Percentiles rank a stretch among this genome's conserved stretches.
Conservation (phyloP, 805 yeast species). For the Wilhelminamyces savonicus region DNA sequence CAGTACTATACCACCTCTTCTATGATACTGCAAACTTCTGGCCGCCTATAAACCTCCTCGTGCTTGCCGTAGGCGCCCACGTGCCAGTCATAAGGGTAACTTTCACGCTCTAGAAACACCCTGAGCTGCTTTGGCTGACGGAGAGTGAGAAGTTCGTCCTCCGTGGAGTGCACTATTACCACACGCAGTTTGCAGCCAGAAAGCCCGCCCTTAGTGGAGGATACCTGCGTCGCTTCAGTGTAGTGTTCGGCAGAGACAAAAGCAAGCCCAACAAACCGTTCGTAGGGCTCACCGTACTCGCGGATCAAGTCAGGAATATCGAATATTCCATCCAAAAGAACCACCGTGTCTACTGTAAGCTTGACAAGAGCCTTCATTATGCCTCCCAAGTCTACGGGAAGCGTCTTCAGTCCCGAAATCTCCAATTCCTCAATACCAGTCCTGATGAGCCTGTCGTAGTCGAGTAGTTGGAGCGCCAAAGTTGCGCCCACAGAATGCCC, state of each 20-base stretch:
- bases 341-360: too few relatives aligned
- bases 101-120: slow-evolving; percentile 20
- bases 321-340: slow-evolving; percentile 68
- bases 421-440: slow-evolving; percentile 6
- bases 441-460: slow-evolving; percentile 13
- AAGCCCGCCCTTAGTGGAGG: slow-evolving; percentile 4
- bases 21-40: slow-evolving; percentile 37
- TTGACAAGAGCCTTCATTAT: slow-evolving; percentile 1
- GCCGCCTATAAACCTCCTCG: slow-evolving; percentile 52
- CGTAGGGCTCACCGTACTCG: slow-evolving; percentile 56
- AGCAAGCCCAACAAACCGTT: slow-evolving; percentile 53
- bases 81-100: slow-evolving; percentile 4
- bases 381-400: background rate
- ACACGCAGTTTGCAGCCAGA: too few relatives aligned
- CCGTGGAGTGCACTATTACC: slow-evolving; percentile 57
- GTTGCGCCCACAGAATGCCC: slow-evolving; percentile 88
- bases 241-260: slow-evolving; percentile 25
- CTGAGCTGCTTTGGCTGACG: slow-evolving; percentile 42
- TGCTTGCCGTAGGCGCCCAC: slow-evolving; percentile 50
- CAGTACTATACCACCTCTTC: too few relatives aligned
- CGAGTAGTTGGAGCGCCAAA: slow-evolving; percentile 47
- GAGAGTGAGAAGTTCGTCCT: slow-evolving; percentile 59
- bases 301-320: slow-evolving; percentile 42
- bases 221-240: slow-evolving; percentile 20
- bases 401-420: background rate